Base-by-base conservation (phyloP, 2,329 filamentous ascomycete species). In the Periglandula ipomoeae region DNA sequence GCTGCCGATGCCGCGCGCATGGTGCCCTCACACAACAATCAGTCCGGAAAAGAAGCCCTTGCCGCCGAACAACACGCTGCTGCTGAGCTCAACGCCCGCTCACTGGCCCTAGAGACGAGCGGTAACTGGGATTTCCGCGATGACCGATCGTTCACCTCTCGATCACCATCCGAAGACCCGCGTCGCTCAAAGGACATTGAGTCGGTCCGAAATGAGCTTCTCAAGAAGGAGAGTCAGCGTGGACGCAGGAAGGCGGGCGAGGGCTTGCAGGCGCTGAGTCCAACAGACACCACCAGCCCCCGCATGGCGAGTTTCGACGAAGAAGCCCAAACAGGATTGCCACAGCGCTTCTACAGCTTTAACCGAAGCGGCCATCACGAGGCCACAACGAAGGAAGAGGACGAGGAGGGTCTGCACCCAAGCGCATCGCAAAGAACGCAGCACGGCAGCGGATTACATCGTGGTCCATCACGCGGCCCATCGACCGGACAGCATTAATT, bases 1-100 rank as follows among this genome's bases (percentile, higher is more conserved):
- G 71, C 72, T 1, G 84, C 86, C 61, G 82, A 87, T 52, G 79
- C 73, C 4, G 73, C 70, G 47, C 82, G 88, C 30, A 67, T 94
- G 59, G 70, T 86, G 5, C 84, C 86, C 2, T 54, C 59, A 7
- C 49, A 61, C 8, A 57, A 58, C 13, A 61, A 55, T 23, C 54
- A 62, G 48, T 53, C 57, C 6, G 58, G 57, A 3, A 57, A 59
- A 15, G 58, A 62, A 41, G 56, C 53, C 13, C 55, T 60, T 13
- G 62, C 63, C 17, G 58, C 58, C 6, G 75, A 79, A 60, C 60
- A 67, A 52, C 60, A 66, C 20, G 75, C 76, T 22, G 67, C 68
- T 27, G 63, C 70, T 2, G 67, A 67, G 3, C 58, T 80, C 47
- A 78, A 71, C 59, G 58, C 65, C 1, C 58, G 68, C 15, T 59